Base-by-base conservation (phyloP, 345 rosid species). In the Eucalyptus polybractea region DNA sequence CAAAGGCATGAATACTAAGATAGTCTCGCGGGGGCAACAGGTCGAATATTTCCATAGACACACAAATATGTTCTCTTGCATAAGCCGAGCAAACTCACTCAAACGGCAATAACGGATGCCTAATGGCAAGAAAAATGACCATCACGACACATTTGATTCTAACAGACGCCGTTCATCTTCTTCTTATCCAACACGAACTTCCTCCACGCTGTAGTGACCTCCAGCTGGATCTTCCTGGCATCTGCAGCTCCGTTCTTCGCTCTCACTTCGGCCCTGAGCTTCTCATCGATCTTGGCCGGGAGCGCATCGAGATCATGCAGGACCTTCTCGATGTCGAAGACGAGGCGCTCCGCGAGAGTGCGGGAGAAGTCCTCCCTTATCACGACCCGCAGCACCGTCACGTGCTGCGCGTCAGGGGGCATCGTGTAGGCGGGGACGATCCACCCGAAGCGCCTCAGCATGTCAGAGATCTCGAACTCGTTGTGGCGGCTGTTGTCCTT, bases 351-450 rank as follows among this genome's bases (percentile, higher is more conserved):
- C 0, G 96, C 96, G 5, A 94, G 92, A 9, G 95, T 90, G 89
- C 95, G 92, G 13, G 96, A 94, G 91, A 94, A 93, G 72, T 94
- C 96, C 88, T 94, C 96, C 33, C 96, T 62, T 4, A 94, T 91
- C 22, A 94, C 96, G 14, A 94, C 96, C 22, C 96, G 92, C 7
- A 94, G 93, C 86, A 94, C 96, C 12, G 96, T 93, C 6, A 94
- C 80, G 81, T 94, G 95, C 91, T 93, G 92, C 47, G 96, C 96
- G n/a, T 94, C 93, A 3, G 96, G 92, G 11, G 96, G 95, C 96
- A 94, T 94, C 27, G 96, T 92, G 89, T 94, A 94, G 15, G 96
- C 94, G 0, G 95, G 96, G 83, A 94, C 94, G 8, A 94, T 94
- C 95, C 96, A 94, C 5, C 96, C 96, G 62, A 91, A 94, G 15